These are phyloP conservation scores for Yamadazyma triangularis DNA, from an alignment of 1,139 yeast genomes.

Conservation along the genomic window DNA sequence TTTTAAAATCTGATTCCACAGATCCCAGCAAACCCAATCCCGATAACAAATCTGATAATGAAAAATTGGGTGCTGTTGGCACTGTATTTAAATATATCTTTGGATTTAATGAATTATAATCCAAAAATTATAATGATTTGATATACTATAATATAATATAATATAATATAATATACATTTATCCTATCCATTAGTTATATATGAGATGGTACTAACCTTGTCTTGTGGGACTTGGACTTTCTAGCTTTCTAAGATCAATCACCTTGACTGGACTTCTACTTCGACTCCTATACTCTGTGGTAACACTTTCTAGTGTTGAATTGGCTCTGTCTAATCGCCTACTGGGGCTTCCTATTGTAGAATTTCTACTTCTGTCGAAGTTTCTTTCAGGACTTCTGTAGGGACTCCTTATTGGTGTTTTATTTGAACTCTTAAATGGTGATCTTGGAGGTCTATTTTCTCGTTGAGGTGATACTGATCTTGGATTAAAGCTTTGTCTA, in stretches of 20 bases:
- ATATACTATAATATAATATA: neutral
- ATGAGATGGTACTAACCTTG: neutral
- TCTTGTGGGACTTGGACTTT: neutral
- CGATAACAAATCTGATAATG: slow-evolving; percentile 19
- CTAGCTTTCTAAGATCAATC: neutral
- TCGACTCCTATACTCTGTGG: neutral
- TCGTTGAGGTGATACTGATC: neutral
- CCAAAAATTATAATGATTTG: slow-evolving; percentile 1
- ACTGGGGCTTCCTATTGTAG: neutral
- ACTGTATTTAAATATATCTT: slow-evolving; percentile 34
- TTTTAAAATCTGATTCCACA: slow-evolving; percentile 26
- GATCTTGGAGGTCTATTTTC: neutral
- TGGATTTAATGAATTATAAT: slow-evolving; percentile 42
- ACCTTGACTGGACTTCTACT: neutral
- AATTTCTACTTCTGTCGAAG: neutral
- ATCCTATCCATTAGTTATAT: too few species aligned
- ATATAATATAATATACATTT: too few species aligned
- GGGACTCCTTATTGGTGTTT: neutral
- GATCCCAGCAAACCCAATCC: slow-evolving; percentile 13
- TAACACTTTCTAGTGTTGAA: neutral
- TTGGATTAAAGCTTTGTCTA: too few species aligned
- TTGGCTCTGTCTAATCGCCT: neutral
- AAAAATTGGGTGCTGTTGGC: slow-evolving; percentile 33
- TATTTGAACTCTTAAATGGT: neutral
- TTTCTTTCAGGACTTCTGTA: neutral